Evolutionary conservation across 2,329 filamentous ascomycete genomes (phyloP), one percentile per base, ranked within the genome.

Genomic region (Ophidiomyces ophidiicola): DNA sequence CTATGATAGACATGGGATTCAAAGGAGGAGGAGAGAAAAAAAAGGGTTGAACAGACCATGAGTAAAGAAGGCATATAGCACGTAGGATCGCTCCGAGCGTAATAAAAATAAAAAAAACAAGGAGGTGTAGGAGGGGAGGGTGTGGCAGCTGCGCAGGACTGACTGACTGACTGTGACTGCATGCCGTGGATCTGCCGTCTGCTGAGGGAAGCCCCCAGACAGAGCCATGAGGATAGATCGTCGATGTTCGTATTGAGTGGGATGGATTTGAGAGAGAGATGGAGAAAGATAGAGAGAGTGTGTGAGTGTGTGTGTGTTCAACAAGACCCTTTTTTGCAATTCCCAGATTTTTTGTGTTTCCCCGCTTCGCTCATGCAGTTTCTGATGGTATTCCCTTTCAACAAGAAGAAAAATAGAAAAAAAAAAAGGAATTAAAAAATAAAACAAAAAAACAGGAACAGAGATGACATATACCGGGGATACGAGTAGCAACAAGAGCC

Each of bases 401-500:
- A 43, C 21, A 39, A 37, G 39, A 40, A 36, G 39, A 34, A 47
- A 46, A 44, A 45, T 46, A 50, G 39, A 46, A 35, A 42, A 42
- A 44, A 42, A 39, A 46, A 25, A 34, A 35, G 30, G 14, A 34
- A 41, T 31, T 41, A 48, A 44, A 44, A 15, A 24, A 44, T 42
- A 38, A 46, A 48, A 34, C 32, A 45, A 42, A 19, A 11, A 23
- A 29, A 5, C 17, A 35, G 8, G 8, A 36, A 12, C 44, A 43
- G 46, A 53, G 11, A 53, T 51, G 49, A 54, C 49, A 52, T 42
- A 52, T 51, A 50, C 28, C 28, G 31, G 32, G 19, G 34, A 21
- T 43, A 25, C 26, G 38, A 39, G 36, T 25, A 33, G 26, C 33
- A 33, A 42, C 33, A 40, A 44, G 35, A 44, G 43, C 48, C 19